phyloP scores from a whole-genome alignment of 2,329 filamentous ascomycete genomes.

The Cladosporium sp. region DNA sequence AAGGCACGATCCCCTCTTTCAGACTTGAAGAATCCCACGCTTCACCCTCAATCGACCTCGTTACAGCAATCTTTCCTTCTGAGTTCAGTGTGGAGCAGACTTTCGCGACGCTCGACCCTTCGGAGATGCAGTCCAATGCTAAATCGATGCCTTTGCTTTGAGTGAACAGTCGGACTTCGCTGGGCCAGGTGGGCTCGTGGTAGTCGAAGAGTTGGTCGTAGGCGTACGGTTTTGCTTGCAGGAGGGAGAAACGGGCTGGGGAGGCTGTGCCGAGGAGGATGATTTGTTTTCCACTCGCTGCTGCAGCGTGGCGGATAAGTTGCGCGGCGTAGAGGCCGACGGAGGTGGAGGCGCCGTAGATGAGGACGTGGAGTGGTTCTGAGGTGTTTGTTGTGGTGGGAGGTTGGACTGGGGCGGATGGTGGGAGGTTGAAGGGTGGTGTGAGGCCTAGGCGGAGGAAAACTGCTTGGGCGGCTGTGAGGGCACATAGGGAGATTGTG shows the following conservation, averaged over 20 bases:
- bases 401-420: background rate
- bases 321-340: constrained; percentile 38
- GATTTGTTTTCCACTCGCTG: background rate
- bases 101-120: background rate
- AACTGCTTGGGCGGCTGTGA: constrained; percentile 47
- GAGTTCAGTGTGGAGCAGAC: background rate
- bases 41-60: background rate
- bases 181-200: background rate
- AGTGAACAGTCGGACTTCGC: background rate
- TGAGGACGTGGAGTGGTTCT: constrained; percentile 29
- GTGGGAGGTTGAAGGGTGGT: constrained; percentile 34
- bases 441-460: constrained; percentile 41
- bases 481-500: constrained; percentile 42
- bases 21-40: background rate
- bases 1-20: background rate
- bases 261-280: constrained; percentile 2
- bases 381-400: background rate
- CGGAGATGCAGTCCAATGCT: constrained; percentile 10
- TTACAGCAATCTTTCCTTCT: background rate
- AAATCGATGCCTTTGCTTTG: background rate
- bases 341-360: constrained; percentile 39
- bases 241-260: background rate
- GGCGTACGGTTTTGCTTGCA: background rate
- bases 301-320: constrained; percentile 30
- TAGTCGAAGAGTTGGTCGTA: constrained; percentile 11